These are phyloP conservation scores for Camelina hispida DNA, from an alignment of 345 rosid species.

Conservation along the genomic window DNA sequence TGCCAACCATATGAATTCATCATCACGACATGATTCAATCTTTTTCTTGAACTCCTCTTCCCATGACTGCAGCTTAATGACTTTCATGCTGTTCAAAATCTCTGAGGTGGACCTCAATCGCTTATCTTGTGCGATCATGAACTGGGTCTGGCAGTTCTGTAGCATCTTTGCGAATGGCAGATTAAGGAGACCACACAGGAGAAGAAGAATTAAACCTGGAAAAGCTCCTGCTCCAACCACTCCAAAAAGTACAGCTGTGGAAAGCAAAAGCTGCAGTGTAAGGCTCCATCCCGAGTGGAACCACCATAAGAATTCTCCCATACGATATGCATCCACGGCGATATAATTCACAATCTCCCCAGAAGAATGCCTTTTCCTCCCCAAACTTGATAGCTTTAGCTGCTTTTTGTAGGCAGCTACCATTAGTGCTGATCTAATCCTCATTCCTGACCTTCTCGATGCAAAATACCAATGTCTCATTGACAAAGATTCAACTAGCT, in stretches of 20 bases:
- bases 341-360: slow-evolving; percentile 83
- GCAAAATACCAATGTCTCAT: slow-evolving; percentile 74
- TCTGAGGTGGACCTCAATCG: slow-evolving; percentile 68
- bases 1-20: slow-evolving; percentile 69
- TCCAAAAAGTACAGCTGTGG: slow-evolving; percentile 55
- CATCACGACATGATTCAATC: slow-evolving; percentile 59
- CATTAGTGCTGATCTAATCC: slow-evolving; percentile 76
- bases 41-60: slow-evolving; percentile 69
- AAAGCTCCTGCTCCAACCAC: slow-evolving; percentile 72
- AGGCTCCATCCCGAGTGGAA: slow-evolving; percentile 66
- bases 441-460: slow-evolving; percentile 74
- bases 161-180: slow-evolving; percentile 64
- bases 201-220: slow-evolving; percentile 61
- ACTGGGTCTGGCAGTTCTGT: slow-evolving; percentile 63
- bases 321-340: slow-evolving; percentile 76
- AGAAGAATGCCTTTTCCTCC: slow-evolving; percentile 67
- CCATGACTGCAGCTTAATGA: slow-evolving; percentile 85
- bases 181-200: slow-evolving; percentile 55
- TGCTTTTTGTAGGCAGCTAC: slow-evolving; percentile 69
- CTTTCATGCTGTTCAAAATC: slow-evolving; percentile 73
- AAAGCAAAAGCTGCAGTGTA: slow-evolving; percentile 57
- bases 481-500: slow-evolving; percentile 67
- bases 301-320: slow-evolving; percentile 87
- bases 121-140: slow-evolving; percentile 76
- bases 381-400: slow-evolving; percentile 66